phyloP scores from a whole-genome alignment of 768 basidiomycete species.

The Mycena sanguinolenta region DNA sequence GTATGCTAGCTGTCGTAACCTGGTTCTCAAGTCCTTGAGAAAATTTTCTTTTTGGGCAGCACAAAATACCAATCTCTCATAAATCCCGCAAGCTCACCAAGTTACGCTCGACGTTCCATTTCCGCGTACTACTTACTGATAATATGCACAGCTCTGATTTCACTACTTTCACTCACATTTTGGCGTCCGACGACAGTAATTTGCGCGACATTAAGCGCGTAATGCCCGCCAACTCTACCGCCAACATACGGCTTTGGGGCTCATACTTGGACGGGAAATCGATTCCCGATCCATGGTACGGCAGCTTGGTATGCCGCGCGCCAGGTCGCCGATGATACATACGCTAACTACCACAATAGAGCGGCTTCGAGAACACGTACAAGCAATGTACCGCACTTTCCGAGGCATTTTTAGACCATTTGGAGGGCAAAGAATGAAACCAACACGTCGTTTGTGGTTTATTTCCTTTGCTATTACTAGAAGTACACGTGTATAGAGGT shows the following conservation, averaged over 20 bases:
- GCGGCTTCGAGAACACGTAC: conserved; percentile 83
- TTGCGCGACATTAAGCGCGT: conserved; percentile 70
- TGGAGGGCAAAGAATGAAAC: conserved; percentile 43
- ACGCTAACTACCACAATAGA: conserved; percentile 49
- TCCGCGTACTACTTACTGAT: not conserved
- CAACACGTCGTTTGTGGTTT: not conserved
- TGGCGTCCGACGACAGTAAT: conserved; percentile 88
- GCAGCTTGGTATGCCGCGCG: conserved; percentile 62
- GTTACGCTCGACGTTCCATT: not conserved
- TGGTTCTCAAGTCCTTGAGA: conserved; percentile 10
- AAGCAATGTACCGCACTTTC: conserved; percentile 81
- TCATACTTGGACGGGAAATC: conserved; percentile 78
- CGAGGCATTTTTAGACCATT: conserved; percentile 83
- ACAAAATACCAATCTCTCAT: conserved; percentile 78
- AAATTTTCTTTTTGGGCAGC: conserved; percentile 55
- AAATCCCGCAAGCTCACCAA: conserved; percentile 70
- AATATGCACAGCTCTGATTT: conserved; percentile 69
- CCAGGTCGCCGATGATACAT: not conserved
- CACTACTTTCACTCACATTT: conserved; percentile 81
- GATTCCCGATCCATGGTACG: conserved; percentile 91
- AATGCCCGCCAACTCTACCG: conserved; percentile 64
- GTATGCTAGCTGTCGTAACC: conserved; percentile 48
- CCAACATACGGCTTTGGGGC: conserved; percentile 83
- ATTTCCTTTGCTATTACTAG: conserved; percentile 8
- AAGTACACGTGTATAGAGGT: conserved; percentile 14